Percentiles rank a stretch among this genome's conserved stretches.
Conservation (phyloP, 2,329 filamentous ascomycete genomes). For the Scedosporium minutisporum region DNA sequence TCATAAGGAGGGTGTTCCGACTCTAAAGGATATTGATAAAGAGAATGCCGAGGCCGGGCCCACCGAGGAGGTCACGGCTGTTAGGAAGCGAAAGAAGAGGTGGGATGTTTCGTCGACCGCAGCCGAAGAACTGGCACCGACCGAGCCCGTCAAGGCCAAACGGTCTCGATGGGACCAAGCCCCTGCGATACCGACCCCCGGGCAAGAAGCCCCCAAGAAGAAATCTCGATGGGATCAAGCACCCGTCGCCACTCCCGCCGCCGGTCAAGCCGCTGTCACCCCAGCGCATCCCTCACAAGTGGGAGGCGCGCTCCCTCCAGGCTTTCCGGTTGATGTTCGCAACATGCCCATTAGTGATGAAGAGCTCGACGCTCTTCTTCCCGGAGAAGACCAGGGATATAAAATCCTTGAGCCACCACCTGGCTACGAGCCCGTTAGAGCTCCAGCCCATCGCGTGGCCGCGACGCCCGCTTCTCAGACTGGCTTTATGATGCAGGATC, state of each 20-base stretch:
- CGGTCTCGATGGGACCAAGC: slow-evolving; percentile 84
- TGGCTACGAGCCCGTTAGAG: slow-evolving; percentile 78
- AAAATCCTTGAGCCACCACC: slow-evolving; percentile 84
- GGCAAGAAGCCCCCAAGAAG: slow-evolving; percentile 56
- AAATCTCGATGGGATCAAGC: slow-evolving; percentile 90
- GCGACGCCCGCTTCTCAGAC: slow-evolving; percentile 64
- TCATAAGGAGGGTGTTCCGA: slow-evolving; percentile 32
- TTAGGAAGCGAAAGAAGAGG: slow-evolving; percentile 82
- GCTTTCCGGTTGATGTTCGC: slow-evolving; percentile 76
- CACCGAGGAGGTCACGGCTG: slow-evolving; percentile 50
- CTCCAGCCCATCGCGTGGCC: slow-evolving; percentile 55
- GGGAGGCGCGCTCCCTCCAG: slow-evolving; percentile 36
- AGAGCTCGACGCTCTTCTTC: slow-evolving; percentile 84
- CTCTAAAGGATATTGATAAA: slow-evolving; percentile 64
- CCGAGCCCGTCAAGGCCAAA: slow-evolving; percentile 53
- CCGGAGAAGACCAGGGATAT: slow-evolving; percentile 81
- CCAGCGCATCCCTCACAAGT: slow-evolving; percentile 65
- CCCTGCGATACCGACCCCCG: slow-evolving; percentile 45
- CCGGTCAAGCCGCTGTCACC: slow-evolving; percentile 63
- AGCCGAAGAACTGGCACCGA: slow-evolving; percentile 36
- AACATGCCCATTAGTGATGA: slow-evolving; percentile 84
- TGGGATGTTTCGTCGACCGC: slow-evolving; percentile 73
- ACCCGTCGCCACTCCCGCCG: slow-evolving; percentile 68
- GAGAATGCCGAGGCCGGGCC: slow-evolving; percentile 64
- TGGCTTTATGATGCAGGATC: slow-evolving; percentile 97